These are phyloP conservation scores for Fusarium udum DNA, from an alignment of 2,329 filamentous ascomycete genomes.

Conservation along the genomic window DNA sequence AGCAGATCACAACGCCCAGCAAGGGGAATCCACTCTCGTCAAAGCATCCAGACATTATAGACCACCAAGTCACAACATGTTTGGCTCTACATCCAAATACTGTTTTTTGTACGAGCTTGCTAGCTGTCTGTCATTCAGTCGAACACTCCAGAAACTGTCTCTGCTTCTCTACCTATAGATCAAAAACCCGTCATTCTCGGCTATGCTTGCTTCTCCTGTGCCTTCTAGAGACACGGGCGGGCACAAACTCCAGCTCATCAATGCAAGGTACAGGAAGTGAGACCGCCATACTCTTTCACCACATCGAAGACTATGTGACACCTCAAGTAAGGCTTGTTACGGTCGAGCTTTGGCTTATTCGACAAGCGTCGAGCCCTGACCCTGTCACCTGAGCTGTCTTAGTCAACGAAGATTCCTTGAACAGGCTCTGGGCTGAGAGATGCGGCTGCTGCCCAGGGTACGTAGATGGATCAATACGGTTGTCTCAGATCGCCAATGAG, in stretches of 20 bases:
- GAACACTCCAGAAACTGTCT: constrained; percentile 18
- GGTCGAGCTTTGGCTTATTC: constrained; percentile 7
- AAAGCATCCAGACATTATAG: constrained; percentile 34
- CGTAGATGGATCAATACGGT: constrained; percentile 25
- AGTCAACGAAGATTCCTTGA: constrained; percentile 11
- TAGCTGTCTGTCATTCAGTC: constrained; percentile 8
- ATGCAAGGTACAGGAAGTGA: constrained; percentile 37
- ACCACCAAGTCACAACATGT: constrained; percentile 24
- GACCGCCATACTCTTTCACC: constrained; percentile 36
- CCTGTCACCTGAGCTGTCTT: constrained; percentile 12
- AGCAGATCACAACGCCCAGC: constrained; percentile 23
- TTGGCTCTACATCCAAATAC: constrained; percentile 25
- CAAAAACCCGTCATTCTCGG: constrained; percentile 34
- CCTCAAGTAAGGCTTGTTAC: constrained; percentile 16
- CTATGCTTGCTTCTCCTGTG: constrained; percentile 39
- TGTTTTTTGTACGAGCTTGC: constrained; percentile 30
- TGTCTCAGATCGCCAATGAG: constrained; percentile 32
- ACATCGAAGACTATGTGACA: constrained; percentile 27
- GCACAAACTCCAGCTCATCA: constrained; percentile 12
- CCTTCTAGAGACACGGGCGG: constrained; percentile 18
- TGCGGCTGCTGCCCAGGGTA: constrained; percentile 8
- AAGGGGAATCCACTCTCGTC: constrained; percentile 28
- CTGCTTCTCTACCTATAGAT: constrained; percentile 22
- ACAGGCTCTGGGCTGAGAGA: constrained; percentile 21
- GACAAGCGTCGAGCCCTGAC: constrained; percentile 6